Percentiles rank a stretch among this genome's conserved stretches.
Conservation (phyloP, 345 rosid genomes). For the Populus davidiana region DNA sequence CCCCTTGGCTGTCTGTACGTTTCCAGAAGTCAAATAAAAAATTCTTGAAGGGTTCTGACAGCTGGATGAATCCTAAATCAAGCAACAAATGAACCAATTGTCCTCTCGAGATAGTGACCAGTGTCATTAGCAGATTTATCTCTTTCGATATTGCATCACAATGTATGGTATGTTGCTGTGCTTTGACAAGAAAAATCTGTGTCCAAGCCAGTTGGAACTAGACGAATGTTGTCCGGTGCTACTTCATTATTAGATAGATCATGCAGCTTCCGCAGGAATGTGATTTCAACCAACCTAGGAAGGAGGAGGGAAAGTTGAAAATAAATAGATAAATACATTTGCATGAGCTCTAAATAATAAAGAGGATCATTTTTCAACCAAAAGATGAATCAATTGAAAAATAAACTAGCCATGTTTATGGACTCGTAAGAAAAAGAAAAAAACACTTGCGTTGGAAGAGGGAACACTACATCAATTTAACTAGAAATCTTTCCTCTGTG, state of each 20-base stretch:
- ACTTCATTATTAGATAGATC: conserved; percentile 55
- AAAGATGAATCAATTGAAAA: not conserved
- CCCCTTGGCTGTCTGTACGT: conserved; percentile 69
- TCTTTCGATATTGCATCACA: conserved; percentile 69
- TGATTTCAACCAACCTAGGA: conserved; percentile 72
- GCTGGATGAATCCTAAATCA: conserved; percentile 55
- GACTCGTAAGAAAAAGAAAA: not conserved
- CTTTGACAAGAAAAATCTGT: conserved; percentile 43
- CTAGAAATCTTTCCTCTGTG: not conserved
- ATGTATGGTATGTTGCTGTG: conserved; percentile 75
- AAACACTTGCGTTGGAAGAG: not conserved
- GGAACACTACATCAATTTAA: not conserved
- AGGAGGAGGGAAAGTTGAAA: not conserved
- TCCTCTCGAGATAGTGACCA: conserved; percentile 16
- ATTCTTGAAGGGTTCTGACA: conserved; percentile 84
- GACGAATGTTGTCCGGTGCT: conserved; percentile 52
- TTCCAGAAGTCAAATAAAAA: conserved; percentile 95
- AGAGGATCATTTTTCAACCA: not conserved
- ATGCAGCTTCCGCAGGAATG: conserved; percentile 62
- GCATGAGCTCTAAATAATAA: conserved; percentile 8
- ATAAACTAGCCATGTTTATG: not conserved
- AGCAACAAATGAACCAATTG: conserved; percentile 34
- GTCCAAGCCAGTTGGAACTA: conserved; percentile 60
- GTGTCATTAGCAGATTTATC: conserved; percentile 59
- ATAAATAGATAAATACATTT: conserved; percentile 8